Evolutionary conservation across 2,329 filamentous ascomycete genomes (phyloP), one percentile per base, ranked within the genome.

Genomic region (Ophiostoma tasmaniense): DNA sequence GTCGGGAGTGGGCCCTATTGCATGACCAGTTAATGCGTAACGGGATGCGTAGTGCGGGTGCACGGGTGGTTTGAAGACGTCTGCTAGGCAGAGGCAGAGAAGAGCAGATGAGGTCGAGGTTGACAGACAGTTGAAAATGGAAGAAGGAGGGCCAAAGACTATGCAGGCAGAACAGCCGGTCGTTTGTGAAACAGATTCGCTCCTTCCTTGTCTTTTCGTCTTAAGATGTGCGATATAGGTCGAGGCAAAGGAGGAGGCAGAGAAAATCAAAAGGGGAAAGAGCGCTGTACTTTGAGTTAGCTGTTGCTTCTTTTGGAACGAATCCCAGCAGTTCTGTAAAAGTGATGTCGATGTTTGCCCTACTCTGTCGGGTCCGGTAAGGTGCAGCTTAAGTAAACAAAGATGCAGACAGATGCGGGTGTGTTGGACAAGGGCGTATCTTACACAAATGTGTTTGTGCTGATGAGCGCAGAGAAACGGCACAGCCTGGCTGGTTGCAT

Each of bases 1-100:
- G 20, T 35, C 7, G 30, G 4, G 28, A 62, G 67, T 65, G 66
- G 69, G 71, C 72, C 72, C 71, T 75, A 76, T 78, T 78, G 77
- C 78, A 79, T 79, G 73, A 76, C 74, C 75, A 70, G 72, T 75
- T 79, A 78, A 77, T 75, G 76, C 77, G 77, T 78, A 74, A 67
- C 37, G 66, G 35, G 39, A 14, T 55, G 67, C 39, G 67, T 45
- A 45, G 37, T 55, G 45, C 50, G 28, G 25, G 39, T 64, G 30
- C 28, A 62, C 17, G 62, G 61, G 28, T 39, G 28, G 59, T n/a
- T n/a, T 52, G 55, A 42, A 42, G 17, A n/a, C 6, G 42, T 45
- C 39, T 62, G 59, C 55, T n/a, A 61, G 33, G 52, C 33, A 25
- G 39, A 61, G 25, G 50, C 50, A 55, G 50, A 55, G n/a, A 55